These are phyloP conservation scores for Ganoderma meredithae DNA, from an alignment of 1,284 basidiomycete species.

Conservation along the genomic window DNA sequence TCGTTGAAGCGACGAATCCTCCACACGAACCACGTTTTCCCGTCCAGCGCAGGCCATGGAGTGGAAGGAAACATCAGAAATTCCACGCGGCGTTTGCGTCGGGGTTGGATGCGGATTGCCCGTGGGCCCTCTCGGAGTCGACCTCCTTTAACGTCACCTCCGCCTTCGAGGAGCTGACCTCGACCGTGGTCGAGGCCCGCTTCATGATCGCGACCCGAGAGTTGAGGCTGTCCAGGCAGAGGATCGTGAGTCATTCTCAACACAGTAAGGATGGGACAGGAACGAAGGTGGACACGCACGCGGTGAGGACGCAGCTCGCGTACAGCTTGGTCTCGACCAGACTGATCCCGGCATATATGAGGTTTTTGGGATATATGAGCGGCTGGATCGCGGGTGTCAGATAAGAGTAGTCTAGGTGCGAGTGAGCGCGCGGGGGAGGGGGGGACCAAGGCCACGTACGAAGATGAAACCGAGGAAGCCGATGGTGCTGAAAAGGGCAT, in stretches of 20 bases:
- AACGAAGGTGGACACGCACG: not conserved
- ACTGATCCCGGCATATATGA: conserved; percentile 13
- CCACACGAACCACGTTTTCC: not conserved
- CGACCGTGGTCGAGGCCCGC: not conserved
- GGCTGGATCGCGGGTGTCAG: not conserved
- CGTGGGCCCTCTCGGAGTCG: not conserved
- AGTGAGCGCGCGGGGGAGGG: too few species aligned
- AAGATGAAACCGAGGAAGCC: not conserved
- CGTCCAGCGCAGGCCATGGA: not conserved
- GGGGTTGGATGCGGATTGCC: not conserved
- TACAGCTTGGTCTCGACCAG: conserved; percentile 7
- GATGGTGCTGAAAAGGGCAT: not conserved
- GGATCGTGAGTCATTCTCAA: not conserved
- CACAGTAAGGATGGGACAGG: not conserved
- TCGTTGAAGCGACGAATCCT: not conserved
- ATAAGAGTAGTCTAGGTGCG: not conserved
- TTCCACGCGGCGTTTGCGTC: not conserved
- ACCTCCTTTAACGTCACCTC: not conserved
- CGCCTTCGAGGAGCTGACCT: not conserved
- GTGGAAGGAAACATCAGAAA: not conserved
- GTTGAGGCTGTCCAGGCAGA: not conserved
- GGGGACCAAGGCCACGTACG: not conserved
- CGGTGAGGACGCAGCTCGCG: conserved; percentile 10
- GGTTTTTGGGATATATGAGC: not conserved
- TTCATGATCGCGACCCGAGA: not conserved